These are phyloP conservation scores for Candida ovalis DNA, from an alignment of 805 yeast genomes.

Conservation along the genomic window DNA sequence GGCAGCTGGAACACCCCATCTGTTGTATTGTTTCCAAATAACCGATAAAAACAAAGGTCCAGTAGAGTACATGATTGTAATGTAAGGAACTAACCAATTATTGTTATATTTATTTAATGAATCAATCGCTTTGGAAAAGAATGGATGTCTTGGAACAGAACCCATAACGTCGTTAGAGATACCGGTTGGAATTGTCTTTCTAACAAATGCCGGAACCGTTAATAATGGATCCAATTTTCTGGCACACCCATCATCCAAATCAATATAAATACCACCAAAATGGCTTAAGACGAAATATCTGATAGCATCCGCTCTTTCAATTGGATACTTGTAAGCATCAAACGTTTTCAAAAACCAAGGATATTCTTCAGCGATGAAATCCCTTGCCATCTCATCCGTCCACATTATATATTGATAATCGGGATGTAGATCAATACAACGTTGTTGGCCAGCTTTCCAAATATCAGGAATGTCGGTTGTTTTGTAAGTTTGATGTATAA, in stretches of 20 bases:
- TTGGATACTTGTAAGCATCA: constrained; percentile 74
- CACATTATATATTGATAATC: constrained; percentile 85
- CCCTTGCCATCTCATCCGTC: constrained; percentile 83
- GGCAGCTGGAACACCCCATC: constrained; percentile 69
- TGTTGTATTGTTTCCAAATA: constrained; percentile 81
- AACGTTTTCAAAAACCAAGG: constrained; percentile 84
- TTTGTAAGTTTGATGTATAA: constrained; percentile 91
- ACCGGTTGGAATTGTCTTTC: constrained; percentile 88
- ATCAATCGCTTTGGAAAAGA: constrained; percentile 67
- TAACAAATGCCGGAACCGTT: constrained; percentile 77
- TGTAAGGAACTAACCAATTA: constrained; percentile 82
- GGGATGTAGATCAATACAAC: constrained; percentile 75
- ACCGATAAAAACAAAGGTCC: constrained; percentile 88
- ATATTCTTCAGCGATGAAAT: constrained; percentile 72
- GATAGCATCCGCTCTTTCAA: constrained; percentile 87
- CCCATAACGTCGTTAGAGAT: constrained; percentile 94
- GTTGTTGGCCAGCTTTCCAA: constrained; percentile 77
- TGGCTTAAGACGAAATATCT: constrained; percentile 80
- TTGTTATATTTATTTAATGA: constrained; percentile 58
- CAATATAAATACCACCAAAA: constrained; percentile 88
- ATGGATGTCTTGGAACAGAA: constrained; percentile 80
- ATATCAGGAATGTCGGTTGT: constrained; percentile 71
- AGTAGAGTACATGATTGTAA: constrained; percentile 89
- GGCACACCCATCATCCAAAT: constrained; percentile 85
- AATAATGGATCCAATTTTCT: constrained; percentile 76